These are phyloP conservation scores for Leccinum subtestaceum DNA, from an alignment of 768 basidiomycete species.

Conservation along the genomic window DNA sequence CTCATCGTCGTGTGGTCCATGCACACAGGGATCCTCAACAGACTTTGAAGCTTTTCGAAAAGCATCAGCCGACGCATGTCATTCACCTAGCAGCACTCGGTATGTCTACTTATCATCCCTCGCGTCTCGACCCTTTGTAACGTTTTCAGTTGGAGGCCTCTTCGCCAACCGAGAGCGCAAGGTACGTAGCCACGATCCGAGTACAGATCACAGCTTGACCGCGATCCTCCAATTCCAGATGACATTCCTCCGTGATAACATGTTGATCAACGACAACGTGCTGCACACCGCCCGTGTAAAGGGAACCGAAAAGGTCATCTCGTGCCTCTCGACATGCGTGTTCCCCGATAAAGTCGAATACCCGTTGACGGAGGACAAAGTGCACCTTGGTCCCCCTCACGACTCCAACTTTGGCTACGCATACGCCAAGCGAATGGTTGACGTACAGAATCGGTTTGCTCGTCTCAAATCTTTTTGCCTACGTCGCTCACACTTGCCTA, in stretches of 20 bases:
- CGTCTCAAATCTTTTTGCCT: neutral
- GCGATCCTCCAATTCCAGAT: conserved; percentile 41
- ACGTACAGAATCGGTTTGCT: conserved; percentile 88
- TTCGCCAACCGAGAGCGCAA: conserved; percentile 97
- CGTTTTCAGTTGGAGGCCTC: conserved; percentile 75
- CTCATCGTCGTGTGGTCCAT: conserved; percentile 2
- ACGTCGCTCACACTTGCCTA: neutral
- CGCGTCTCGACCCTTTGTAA: conserved; percentile 7
- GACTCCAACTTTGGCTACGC: conserved; percentile 96
- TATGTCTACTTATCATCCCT: conserved; percentile 33
- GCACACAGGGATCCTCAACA: conserved; percentile 60
- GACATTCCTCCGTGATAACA: conserved; percentile 92
- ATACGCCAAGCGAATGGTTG: conserved; percentile 93
- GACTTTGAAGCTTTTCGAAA: conserved; percentile 75
- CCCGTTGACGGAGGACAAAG: conserved; percentile 89
- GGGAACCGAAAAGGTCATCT: conserved; percentile 76
- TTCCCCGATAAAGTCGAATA: conserved; percentile 95
- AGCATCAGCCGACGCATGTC: conserved; percentile 92
- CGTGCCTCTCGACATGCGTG: conserved; percentile 95
- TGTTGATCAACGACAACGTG: conserved; percentile 94
- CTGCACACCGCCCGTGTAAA: conserved; percentile 70
- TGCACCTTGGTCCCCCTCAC: conserved; percentile 91
- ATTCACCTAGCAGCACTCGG: conserved; percentile 95
- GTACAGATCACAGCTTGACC: neutral
- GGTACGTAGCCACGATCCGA: conserved; percentile 35